phyloP scores from a whole-genome alignment of 495 filamentous ascomycete species.

The Aspergillus ostianus region DNA sequence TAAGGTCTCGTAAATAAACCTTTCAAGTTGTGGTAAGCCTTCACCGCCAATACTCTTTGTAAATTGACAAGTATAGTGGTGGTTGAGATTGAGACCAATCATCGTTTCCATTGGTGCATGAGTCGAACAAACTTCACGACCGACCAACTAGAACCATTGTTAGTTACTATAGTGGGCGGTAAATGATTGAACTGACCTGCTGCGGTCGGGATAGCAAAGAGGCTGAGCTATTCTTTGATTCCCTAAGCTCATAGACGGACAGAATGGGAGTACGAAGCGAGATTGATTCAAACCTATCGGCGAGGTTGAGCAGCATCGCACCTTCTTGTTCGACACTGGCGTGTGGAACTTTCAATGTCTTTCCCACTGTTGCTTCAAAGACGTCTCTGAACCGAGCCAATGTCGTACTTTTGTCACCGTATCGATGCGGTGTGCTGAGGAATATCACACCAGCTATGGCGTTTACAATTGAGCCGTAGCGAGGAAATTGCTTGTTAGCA shows the following conservation, averaged over 20 bases:
- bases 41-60: conserved; percentile 15
- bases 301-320: conserved; percentile 17
- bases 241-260: conserved; percentile 13
- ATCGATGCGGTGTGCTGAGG: conserved; percentile 29
- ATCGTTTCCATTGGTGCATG: conserved; percentile 19
- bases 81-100: conserved; percentile 18
- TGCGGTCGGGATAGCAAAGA: conserved; percentile 13
- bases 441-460: conserved; percentile 35
- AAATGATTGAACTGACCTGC: conserved; percentile 14
- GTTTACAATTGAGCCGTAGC: conserved; percentile 23
- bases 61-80: conserved; percentile 18
- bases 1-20: conserved; percentile 16
- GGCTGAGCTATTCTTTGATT: conserved; percentile 11
- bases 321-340: conserved; percentile 6
- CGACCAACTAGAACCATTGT: conserved; percentile 13
- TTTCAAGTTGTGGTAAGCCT: conserved; percentile 10
- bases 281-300: conserved; percentile 19
- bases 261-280: conserved; percentile 19
- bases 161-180: not conserved
- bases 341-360: conserved; percentile 14
- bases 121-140: conserved; percentile 19
- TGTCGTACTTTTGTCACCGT: conserved; percentile 16
- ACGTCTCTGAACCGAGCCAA: conserved; percentile 12
- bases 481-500: conserved; percentile 21
- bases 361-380: conserved; percentile 15